Evolutionary conservation across 306 rosid genomes (phyloP).

Genomic region (Prunus davidiana): DNA sequence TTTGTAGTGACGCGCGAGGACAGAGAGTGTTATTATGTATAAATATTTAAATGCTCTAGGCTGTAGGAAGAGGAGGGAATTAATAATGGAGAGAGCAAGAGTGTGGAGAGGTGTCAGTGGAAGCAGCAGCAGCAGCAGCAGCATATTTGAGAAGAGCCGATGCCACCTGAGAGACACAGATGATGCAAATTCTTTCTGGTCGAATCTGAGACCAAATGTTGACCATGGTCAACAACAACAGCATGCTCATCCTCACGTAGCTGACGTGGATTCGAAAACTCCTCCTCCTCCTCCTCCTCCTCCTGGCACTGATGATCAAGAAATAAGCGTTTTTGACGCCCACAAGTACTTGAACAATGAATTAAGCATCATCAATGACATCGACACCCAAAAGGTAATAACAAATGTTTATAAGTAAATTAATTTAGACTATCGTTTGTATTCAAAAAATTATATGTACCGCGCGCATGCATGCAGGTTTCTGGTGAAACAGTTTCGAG

Average conservation of each 20-base stretch:
- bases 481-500: conserved; percentile 13
- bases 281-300: neutral
- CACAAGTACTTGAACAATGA: conserved; percentile 70
- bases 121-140: neutral
- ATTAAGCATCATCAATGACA: conserved; percentile 9
- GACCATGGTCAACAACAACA: neutral
- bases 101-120: conserved; percentile 26
- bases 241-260: neutral
- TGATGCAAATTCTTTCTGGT: neutral
- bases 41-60: no score
- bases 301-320: conserved; percentile 10
- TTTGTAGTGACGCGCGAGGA: no score
- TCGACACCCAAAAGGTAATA: conserved; percentile 26
- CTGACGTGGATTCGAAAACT: neutral
- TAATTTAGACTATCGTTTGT: no score
- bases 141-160: neutral
- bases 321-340: conserved; percentile 74
- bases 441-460: no score
- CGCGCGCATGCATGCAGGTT: neutral
- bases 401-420: no score
- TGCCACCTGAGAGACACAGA: neutral
- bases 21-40: no score
- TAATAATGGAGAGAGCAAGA: conserved; percentile 31
- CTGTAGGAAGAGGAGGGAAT: neutral
- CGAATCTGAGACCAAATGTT: neutral